Evolutionary conservation across 1,139 yeast species (phyloP), one percentile per base, ranked within the genome.

Genomic region (Kodamaea fungicola): DNA sequence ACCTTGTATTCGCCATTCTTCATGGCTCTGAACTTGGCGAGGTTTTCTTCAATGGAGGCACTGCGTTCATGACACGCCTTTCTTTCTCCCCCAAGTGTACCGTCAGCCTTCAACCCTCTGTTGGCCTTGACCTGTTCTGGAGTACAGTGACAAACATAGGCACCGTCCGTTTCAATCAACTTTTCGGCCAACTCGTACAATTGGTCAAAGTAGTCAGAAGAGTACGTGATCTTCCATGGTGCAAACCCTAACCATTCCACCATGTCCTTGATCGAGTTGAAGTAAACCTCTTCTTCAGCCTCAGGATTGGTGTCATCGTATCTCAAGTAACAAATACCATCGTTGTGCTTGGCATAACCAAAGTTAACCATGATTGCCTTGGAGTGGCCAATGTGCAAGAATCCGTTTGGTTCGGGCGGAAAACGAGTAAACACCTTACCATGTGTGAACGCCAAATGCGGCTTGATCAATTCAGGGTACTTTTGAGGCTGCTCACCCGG

Each of bases 351-450:
- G 32, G 98, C 98, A 58, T 74, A 92, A 10, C 97, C 97, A 61
- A 92, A 92, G 61, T 92, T 90, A 42, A 92, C 96, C 76, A 92
- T 85, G 58, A 92, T 92, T 36, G 98, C 98, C 67, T 94, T 94
- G 34, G 96, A 85, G 60, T 92, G 99, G 32, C 99, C 99, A 62
- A 92, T 92, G 60, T 92, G 98, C 56, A 92, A 74, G 56, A 80
- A 92, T 41, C 98, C 98, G 60, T 90, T 90, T 36, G 98, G 98
- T 65, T 92, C 98, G 6, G 98, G 98, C 25, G 99, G 99, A 70
- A 92, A 92, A 58, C 99, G 80, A 1, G 98, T 94, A 54, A 76
- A 81, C 13, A 92, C 97, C 52, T 77, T 72, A 32, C 97, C 96
- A 25, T 77, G 73, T 29, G 96, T 88, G 45, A 78, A 78, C 39